Base-by-base conservation (phyloP, 192 early-diverging fungal species). In the Pilobolus umbonatus region DNA sequence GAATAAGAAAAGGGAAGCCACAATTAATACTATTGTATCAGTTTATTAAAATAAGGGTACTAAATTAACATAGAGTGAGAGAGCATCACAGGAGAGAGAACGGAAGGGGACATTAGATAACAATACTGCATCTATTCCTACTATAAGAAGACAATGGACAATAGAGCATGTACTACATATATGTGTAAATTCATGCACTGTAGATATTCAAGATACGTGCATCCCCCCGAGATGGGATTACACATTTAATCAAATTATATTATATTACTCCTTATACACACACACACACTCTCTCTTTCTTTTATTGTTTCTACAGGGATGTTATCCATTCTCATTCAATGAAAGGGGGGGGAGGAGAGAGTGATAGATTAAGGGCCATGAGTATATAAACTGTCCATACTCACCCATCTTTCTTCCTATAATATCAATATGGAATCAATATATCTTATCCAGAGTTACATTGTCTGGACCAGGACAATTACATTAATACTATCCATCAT, bases 401-500 rank as follows among this genome's bases (percentile, higher is more conserved):
- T n/a, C n/a, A n/a, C n/a, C n/a, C n/a, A n/a, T n/a, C n/a, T n/a
- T n/a, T n/a, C n/a, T n/a, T n/a, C n/a, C n/a, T n/a, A 28, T 14
- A 48, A 19, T 34, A 53, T 22, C 17, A 46, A 53, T 19, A 29
- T 35, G 21, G 32, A 32, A 12, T 9, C 39, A 0, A 25, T 53
- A 5, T 22, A 30, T 22, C 24, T 36, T 21, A 22, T 53, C 9
- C 26, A 53, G 22, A 34, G 31, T 24, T 53, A 19, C 15, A 46
- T 59, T n/a, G 22, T 59, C 24, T 59, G 57, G 57, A 47, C 57
- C 24, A 38, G 57, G 12, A 45, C 29, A 2, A 24, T 30, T 9
- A 45, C 36, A 21, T 32, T 59, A 2, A 22, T 59, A 14, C 22
- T 59, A 7, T 59, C 57, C 6, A 34, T 59, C 22, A 5, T 46